A percentile compares a stretch with the other conserved stretches of the same genome.
These are phyloP conservation scores for Tetrahymena elliotti DNA, from an alignment of 73 alveolate species.

Conservation along the genomic window DNA sequence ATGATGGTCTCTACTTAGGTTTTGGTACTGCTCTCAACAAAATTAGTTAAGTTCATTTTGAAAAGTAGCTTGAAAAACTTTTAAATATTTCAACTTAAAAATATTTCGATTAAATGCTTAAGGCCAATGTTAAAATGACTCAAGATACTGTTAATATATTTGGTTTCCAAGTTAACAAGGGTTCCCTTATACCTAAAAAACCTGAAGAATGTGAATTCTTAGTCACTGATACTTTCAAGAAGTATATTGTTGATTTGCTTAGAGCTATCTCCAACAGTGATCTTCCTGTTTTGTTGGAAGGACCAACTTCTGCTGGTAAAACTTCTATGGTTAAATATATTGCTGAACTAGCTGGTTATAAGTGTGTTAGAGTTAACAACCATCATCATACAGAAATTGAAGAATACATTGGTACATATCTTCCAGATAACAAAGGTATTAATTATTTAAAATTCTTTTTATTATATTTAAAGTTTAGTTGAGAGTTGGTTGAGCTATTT, in stretches of 20 bases:
- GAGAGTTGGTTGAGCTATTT: too few relatives aligned
- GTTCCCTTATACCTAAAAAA: neutral
- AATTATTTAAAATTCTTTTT: too few relatives aligned
- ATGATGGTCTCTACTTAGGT: conserved; percentile 31
- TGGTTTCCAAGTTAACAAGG: conserved; percentile 29
- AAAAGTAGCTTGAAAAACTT: neutral
- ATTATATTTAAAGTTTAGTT: too few relatives aligned
- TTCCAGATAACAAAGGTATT: conserved; percentile 77
- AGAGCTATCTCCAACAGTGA: conserved; percentile 74
- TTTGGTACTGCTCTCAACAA: conserved; percentile 31
- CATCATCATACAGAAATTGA: conserved; percentile 98
- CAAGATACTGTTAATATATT: conserved; percentile 8
- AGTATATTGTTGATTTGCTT: conserved; percentile 28
- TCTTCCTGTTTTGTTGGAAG: conserved; percentile 94
- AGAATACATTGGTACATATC: conserved; percentile 92
- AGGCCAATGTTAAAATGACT: conserved; percentile 17
- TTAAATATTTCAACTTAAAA: neutral
- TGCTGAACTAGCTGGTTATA: conserved; percentile 82
- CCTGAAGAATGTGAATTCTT: conserved; percentile 3
- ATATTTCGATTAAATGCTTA: neutral
- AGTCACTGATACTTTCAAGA: conserved; percentile 18
- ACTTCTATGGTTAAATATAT: conserved; percentile 92
- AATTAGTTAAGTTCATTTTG: conserved; percentile 8
- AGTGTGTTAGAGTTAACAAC: conserved; percentile 94
- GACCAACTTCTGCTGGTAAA: conserved; percentile 99